Base-by-base conservation (phyloP, 176 grass and related monocot species). In the Triticum timopheevii region DNA sequence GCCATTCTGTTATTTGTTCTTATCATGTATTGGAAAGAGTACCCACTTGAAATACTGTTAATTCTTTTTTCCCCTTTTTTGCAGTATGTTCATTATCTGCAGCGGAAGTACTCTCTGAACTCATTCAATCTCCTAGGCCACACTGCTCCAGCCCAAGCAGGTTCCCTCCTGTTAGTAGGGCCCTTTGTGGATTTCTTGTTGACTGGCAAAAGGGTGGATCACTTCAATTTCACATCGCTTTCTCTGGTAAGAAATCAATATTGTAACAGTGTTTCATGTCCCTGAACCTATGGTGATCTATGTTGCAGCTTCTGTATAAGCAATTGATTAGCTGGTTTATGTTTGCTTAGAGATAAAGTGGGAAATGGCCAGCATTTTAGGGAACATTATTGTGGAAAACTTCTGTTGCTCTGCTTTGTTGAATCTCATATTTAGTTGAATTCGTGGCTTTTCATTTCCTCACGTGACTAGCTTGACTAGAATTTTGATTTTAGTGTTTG, bases 61-160 rank as follows among this genome's bases (percentile, higher is more conserved):
- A 91, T 77, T 68, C 76, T 65, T 89, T 0, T 13, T 80, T 75
- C 84, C 0, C 39, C 2, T 80, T 87, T 80, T 89, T 73, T 79
- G 86, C 77, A 97, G 95, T 94, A 93, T 65, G 78, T 97, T 64
- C 92, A 97, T 83, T 94, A 89, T 71, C 95, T 97, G 65, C 95
- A 93, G 77, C 58, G 77, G 78, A 97, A 94, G 82, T 88, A 97
- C 81, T 76, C 92, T 28, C 82, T 97, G 40, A 92, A 91, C 86
- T 97, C 92, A 28, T 97, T 94, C 88, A 97, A 93, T 81, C 92
- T 97, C 52, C 90, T 97, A 78, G 80, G 87, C 19, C 95, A 97
- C 78, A 97, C 88, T 69, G 95, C 95, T 86, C 95, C 90, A 69
- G 88, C 77, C 67, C 95, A 97, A 77, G 92, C 95, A 56, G 88